phyloP scores from a whole-genome alignment of 768 basidiomycete species.

The Kwoniella botswanensis region DNA sequence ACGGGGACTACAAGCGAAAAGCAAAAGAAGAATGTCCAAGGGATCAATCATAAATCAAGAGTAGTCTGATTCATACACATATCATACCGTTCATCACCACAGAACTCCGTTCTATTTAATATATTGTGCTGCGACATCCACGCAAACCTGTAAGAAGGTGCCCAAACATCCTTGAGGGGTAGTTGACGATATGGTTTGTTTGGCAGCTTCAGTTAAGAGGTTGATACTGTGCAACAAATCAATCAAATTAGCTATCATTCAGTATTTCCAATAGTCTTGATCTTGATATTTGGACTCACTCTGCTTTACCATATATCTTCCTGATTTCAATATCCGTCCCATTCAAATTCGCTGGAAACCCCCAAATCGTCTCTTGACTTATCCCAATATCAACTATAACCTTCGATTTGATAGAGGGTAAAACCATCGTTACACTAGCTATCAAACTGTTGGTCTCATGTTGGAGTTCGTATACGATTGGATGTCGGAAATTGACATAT shows the following conservation, averaged over 20 bases:
- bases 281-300: constrained; percentile 10
- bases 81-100: no score
- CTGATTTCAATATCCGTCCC: constrained; percentile 9
- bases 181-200: constrained; percentile 21
- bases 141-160: constrained; percentile 41
- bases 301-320: constrained; percentile 23
- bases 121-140: constrained; percentile 32
- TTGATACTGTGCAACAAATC: constrained; percentile 10
- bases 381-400: constrained; percentile 12
- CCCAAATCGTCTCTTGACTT: constrained; percentile 20
- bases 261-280: not conserved
- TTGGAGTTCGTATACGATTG: constrained; percentile 23
- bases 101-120: not conserved
- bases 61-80: no score
- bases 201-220: constrained; percentile 20
- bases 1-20: no score
- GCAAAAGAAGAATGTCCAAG: no score
- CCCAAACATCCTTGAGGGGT: constrained; percentile 35
- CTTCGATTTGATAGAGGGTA: constrained; percentile 14
- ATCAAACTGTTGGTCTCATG: not conserved
- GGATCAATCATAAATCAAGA: no score
- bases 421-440: constrained; percentile 18
- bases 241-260: not conserved
- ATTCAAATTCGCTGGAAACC: constrained; percentile 14
- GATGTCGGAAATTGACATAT: constrained; percentile 42